Percentiles rank a stretch among this genome's conserved stretches.
phyloP scores from a whole-genome alignment of 1,284 basidiomycete species.

The Ganoderma sinense region DNA sequence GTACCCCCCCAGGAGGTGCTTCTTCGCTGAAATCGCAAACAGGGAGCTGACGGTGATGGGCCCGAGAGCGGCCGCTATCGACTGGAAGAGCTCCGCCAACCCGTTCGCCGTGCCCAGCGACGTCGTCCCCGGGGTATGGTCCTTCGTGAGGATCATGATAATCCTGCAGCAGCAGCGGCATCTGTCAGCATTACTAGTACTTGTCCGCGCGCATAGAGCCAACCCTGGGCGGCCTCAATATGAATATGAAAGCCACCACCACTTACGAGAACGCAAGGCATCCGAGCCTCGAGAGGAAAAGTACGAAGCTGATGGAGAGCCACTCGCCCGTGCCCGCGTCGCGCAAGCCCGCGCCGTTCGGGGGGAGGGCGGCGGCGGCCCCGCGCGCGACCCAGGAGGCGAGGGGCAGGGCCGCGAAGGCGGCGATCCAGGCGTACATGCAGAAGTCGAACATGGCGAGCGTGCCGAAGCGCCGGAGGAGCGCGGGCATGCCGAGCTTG shows the following conservation, averaged over 20 bases:
- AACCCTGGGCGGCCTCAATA: no score
- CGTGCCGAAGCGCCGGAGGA: constrained; percentile 43
- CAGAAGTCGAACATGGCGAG: constrained; percentile 42
- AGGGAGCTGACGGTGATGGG: constrained; percentile 64
- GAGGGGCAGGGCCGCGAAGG: constrained; percentile 45
- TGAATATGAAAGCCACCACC: no score
- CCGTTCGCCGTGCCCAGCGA: constrained; percentile 71
- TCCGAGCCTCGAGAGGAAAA: constrained; percentile 44
- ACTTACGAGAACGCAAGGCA: constrained; percentile 49
- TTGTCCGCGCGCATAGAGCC: background rate
- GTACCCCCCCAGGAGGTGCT: constrained; percentile 45
- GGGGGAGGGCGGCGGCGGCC: background rate
- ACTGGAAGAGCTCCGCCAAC: constrained; percentile 67
- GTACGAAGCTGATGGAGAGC: constrained; percentile 41
- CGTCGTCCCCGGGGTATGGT: constrained; percentile 56
- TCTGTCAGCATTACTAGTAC: no score
- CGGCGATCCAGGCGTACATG: constrained; percentile 44
- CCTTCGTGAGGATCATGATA: constrained; percentile 67
- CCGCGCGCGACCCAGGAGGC: constrained; percentile 39
- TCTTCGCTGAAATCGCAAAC: constrained; percentile 48
- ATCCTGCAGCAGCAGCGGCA: constrained; percentile 53
- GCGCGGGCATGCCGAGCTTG: constrained; percentile 45
- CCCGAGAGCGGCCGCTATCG: constrained; percentile 58
- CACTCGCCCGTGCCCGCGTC: constrained; percentile 39
- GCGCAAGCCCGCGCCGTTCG: constrained; percentile 3